These are phyloP conservation scores for Termitomyces sp. DNA, from an alignment of 768 basidiomycete genomes.

Conservation along the genomic window DNA sequence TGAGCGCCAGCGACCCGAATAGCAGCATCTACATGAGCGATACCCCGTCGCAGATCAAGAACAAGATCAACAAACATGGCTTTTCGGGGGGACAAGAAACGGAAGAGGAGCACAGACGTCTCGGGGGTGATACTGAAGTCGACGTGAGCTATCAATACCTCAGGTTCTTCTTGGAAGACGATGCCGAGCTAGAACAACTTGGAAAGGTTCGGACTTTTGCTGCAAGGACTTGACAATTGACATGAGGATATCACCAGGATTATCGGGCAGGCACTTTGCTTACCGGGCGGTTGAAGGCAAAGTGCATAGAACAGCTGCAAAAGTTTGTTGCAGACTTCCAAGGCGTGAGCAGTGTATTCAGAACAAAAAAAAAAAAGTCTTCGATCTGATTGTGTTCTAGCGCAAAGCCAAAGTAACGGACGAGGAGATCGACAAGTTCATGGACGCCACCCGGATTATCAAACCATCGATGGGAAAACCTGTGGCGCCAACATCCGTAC, in stretches of 20 bases:
- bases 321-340: slow-evolving; percentile 84
- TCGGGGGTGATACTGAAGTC: slow-evolving; percentile 91
- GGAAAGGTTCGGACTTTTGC: slow-evolving; percentile 52
- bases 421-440: slow-evolving; percentile 66
- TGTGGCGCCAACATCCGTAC: slow-evolving; percentile 4
- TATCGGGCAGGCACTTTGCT: slow-evolving; percentile 85
- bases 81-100: slow-evolving; percentile 95
- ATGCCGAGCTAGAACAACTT: slow-evolving; percentile 74
- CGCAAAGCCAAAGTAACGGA: slow-evolving; percentile 78
- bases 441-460: slow-evolving; percentile 78
- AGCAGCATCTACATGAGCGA: slow-evolving; percentile 97
- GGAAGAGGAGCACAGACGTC: slow-evolving; percentile 86
- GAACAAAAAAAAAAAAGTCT: background rate
- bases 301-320: slow-evolving; percentile 80
- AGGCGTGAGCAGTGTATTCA: slow-evolving; percentile 33
- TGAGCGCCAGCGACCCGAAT: slow-evolving; percentile 94
- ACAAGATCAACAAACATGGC: slow-evolving; percentile 93
- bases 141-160: slow-evolving; percentile 96
- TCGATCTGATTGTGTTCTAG: slow-evolving; percentile 32
- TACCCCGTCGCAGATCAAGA: slow-evolving; percentile 89
- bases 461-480: slow-evolving; percentile 44
- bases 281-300: slow-evolving; percentile 88
- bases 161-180: slow-evolving; percentile 92
- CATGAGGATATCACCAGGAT: slow-evolving; percentile 45
- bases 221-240: background rate